A percentile compares a stretch with the other conserved stretches of the same genome.
Conservation (phyloP, 495 filamentous ascomycete genomes). For the Talaromyces proteolyticus region DNA sequence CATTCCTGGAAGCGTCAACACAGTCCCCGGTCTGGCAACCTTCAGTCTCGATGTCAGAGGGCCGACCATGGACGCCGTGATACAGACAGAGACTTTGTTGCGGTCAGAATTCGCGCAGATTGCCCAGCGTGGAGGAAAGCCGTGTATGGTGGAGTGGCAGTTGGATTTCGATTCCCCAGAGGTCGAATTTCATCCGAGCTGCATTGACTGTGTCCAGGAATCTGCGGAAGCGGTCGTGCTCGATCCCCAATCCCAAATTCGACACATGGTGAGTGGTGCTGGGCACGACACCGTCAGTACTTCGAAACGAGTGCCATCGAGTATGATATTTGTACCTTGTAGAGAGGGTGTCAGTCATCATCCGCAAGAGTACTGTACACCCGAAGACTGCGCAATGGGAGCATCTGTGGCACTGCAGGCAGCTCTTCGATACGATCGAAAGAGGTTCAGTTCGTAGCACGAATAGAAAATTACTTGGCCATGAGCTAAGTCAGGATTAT, state of each 20-base stretch:
- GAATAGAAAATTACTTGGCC: too few species aligned
- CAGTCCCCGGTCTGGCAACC: slow-evolving; percentile 61
- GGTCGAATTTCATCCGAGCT: slow-evolving; percentile 62
- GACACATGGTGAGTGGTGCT: slow-evolving; percentile 46
- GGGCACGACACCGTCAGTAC: slow-evolving; percentile 60
- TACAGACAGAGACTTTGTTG: slow-evolving; percentile 47
- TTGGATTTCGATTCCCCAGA: slow-evolving; percentile 60
- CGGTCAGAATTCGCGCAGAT: slow-evolving; percentile 48
- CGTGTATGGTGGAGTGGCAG: slow-evolving; percentile 51
- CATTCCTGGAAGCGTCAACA: slow-evolving; percentile 66
- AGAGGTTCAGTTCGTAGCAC: too few species aligned
- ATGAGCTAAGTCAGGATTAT: too few species aligned
- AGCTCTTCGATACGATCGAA: too few species aligned
- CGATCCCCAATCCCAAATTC: too few species aligned
- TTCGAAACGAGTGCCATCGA: slow-evolving; percentile 47
- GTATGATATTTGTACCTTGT: slow-evolving; percentile 61
- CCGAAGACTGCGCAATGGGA: too few species aligned
- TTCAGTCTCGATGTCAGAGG: slow-evolving; percentile 71
- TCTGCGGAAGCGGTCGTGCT: slow-evolving; percentile 52
- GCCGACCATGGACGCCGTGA: slow-evolving; percentile 49
- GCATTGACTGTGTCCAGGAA: slow-evolving; percentile 58
- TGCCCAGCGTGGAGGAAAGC: slow-evolving; percentile 48
- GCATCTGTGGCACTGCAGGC: too few species aligned
- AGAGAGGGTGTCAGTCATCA: slow-evolving; percentile 58
- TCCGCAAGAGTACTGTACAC: slow-evolving; percentile 50